Evolutionary conservation across 2,329 filamentous ascomycete species (phyloP).

Genomic region (Phialophora macrospora): DNA sequence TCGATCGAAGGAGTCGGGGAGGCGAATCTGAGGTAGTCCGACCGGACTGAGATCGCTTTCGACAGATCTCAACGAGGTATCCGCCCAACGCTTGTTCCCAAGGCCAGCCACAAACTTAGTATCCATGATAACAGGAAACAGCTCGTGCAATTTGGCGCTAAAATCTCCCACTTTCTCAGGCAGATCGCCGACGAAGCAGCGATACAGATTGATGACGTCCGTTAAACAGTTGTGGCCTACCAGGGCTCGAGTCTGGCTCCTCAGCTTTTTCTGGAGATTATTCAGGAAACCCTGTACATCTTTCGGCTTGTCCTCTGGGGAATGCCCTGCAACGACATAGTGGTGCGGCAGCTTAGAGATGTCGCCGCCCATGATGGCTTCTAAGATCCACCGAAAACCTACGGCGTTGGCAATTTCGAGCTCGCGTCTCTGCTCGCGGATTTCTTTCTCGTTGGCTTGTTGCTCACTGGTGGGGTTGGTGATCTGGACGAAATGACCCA

Average conservation of each 20-base stretch:
- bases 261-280: conserved; percentile 49
- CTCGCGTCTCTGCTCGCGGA: conserved; percentile 40
- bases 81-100: conserved; percentile 37
- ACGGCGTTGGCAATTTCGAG: conserved; percentile 45
- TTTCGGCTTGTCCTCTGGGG: conserved; percentile 36
- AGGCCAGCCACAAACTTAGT: conserved; percentile 67
- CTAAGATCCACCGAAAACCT: conserved; percentile 55
- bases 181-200: conserved; percentile 62
- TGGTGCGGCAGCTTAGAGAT: conserved; percentile 46
- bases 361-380: conserved; percentile 52
- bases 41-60: conserved; percentile 49
- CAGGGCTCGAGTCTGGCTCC: conserved; percentile 55
- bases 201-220: conserved; percentile 66
- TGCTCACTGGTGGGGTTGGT: conserved; percentile 45
- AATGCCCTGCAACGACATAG: conserved; percentile 41
- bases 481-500: conserved; percentile 49
- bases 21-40: conserved; percentile 46
- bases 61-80: conserved; percentile 57
- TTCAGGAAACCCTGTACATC: conserved; percentile 40
- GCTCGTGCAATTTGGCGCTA: conserved; percentile 53
- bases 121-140: conserved; percentile 64
- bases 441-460: conserved; percentile 41
- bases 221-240: conserved; percentile 69
- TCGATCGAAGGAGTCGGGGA: conserved; percentile 45
- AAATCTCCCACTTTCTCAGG: conserved; percentile 63